These are phyloP conservation scores for Kitagawia praeruptora DNA, from an alignment of 129 eudicot species.

Conservation along the genomic window DNA sequence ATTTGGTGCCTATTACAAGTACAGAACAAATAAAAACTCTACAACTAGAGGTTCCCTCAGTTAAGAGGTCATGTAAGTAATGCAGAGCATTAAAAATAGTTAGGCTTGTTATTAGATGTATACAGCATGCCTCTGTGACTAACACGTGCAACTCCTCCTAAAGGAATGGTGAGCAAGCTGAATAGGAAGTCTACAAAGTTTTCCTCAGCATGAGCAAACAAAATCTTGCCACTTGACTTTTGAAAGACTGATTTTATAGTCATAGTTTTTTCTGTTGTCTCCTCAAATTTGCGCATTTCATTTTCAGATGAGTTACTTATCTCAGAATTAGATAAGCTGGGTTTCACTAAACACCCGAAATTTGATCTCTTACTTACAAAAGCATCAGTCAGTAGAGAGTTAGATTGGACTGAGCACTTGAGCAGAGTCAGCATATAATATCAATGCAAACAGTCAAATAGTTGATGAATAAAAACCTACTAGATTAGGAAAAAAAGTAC, in stretches of 20 bases:
- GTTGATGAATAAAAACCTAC: not conserved
- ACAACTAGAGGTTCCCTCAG: too few species aligned
- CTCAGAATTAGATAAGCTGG: too few species aligned
- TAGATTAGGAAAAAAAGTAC: not conserved
- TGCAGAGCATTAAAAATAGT: too few species aligned
- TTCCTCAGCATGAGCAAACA: constrained; percentile 15
- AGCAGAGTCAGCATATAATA: not conserved
- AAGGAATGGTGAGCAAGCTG: constrained; percentile 16
- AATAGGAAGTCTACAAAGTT: constrained; percentile 25
- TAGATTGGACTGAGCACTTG: not conserved
- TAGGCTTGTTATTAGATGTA: too few species aligned
- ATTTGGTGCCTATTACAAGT: too few species aligned
- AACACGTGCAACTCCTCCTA: constrained; percentile 11
- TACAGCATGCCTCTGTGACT: too few species aligned
- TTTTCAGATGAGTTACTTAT: not conserved
- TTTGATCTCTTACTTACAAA: not conserved
- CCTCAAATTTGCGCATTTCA: not conserved
- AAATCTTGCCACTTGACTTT: constrained; percentile 11
- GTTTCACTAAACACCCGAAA: not conserved
- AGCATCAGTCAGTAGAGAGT: not conserved
- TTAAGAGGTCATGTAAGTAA: too few species aligned
- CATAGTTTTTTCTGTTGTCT: not conserved
- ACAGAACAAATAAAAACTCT: too few species aligned
- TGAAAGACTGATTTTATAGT: not conserved
- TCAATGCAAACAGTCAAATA: not conserved